Conservation (phyloP, 345 rosid genomes). For the Sisymbrium altissimum region DNA sequence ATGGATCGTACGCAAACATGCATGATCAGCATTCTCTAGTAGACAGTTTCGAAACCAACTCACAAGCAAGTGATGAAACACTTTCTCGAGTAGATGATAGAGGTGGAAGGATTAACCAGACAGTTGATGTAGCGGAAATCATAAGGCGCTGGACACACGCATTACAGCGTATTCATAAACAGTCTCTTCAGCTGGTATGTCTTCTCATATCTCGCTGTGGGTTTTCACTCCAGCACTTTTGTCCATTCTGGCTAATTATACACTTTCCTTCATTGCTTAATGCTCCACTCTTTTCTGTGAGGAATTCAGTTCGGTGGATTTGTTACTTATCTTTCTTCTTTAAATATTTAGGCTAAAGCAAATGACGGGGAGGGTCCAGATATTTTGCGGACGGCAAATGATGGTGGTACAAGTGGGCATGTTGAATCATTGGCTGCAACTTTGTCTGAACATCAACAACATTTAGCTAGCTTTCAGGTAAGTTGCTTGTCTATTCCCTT, state of each 20-base stretch:
- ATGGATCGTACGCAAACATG: constrained; percentile 42
- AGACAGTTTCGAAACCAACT: constrained; percentile 44
- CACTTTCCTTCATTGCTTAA: background rate
- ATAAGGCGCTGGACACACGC: constrained; percentile 99
- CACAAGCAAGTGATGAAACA: constrained; percentile 60
- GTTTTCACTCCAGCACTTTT: background rate
- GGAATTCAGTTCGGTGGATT: background rate
- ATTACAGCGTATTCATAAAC: constrained; percentile 95
- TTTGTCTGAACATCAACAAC: constrained; percentile 94
- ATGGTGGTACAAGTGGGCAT: constrained; percentile 82
- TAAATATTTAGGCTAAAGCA: constrained; percentile 75
- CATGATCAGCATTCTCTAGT: constrained; percentile 43
- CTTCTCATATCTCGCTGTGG: constrained; percentile 15
- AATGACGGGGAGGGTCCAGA: constrained; percentile 99
- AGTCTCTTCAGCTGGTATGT: constrained; percentile 91
- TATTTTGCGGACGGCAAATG: constrained; percentile 69
- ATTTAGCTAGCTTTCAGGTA: constrained; percentile 98
- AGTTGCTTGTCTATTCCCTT: constrained; percentile 4
- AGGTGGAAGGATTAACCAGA: constrained; percentile 78
- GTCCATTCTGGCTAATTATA: background rate
- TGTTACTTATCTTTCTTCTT: background rate
- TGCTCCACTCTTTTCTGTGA: background rate
- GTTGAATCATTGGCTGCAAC: constrained; percentile 89
- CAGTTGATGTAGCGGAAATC: constrained; percentile 96
- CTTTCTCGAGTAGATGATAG: constrained; percentile 79